phyloP scores from a whole-genome alignment of 1,284 basidiomycete genomes.

The Coniferiporia weirii region DNA sequence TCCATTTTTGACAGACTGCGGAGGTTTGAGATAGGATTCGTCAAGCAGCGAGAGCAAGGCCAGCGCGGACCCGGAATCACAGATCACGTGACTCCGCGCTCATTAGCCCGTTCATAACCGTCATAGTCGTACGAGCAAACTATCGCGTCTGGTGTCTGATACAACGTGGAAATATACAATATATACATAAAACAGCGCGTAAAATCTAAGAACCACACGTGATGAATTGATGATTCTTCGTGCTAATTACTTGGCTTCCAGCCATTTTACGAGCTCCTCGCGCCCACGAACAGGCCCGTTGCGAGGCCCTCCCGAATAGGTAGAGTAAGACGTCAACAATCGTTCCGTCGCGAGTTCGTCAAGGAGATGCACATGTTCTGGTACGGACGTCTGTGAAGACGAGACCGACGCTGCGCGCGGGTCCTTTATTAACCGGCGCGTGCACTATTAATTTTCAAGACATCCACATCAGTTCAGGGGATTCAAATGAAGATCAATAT shows the following conservation, averaged over 20 bases:
- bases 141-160: no score
- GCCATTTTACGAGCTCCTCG: slow-evolving; percentile 18
- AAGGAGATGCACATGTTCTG: slow-evolving; percentile 48
- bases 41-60: not conserved
- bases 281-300: slow-evolving; percentile 14
- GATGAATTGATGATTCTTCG: not conserved
- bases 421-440: slow-evolving; percentile 46
- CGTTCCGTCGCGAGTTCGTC: slow-evolving; percentile 72
- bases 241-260: slow-evolving; percentile 12
- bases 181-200: no score
- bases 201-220: not conserved
- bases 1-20: not conserved
- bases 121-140: no score
- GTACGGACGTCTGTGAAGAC: slow-evolving; percentile 50
- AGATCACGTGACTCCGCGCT: no score
- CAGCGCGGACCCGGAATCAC: no score
- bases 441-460: slow-evolving; percentile 39
- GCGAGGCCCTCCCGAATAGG: slow-evolving; percentile 5
- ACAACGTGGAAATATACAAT: no score
- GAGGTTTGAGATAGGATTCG: not conserved
- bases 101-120: no score
- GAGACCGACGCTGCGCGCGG: slow-evolving; percentile 35
- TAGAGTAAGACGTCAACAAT: slow-evolving; percentile 48
- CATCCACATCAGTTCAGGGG: not conserved
- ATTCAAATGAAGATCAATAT: not conserved